Conservation (phyloP, 2,329 filamentous ascomycete genomes). For the Fusarium mangiferae region DNA sequence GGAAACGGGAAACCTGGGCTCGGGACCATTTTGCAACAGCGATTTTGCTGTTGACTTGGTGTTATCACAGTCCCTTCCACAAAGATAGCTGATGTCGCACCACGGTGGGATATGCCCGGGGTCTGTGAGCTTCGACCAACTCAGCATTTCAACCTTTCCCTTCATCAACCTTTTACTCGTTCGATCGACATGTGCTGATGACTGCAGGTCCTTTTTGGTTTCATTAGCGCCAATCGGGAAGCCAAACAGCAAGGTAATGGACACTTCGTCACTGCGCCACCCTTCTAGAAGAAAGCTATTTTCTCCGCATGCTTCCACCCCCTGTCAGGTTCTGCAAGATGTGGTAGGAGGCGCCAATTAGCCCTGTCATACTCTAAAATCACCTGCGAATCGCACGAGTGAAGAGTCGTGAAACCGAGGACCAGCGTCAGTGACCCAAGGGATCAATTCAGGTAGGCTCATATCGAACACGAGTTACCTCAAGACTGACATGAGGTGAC, state of each 20-base stretch:
- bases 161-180: conserved; percentile 14
- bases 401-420: conserved; percentile 9
- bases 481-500: neutral
- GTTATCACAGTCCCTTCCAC: conserved; percentile 18
- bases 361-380: neutral
- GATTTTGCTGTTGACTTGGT: neutral
- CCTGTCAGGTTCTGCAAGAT: conserved; percentile 23
- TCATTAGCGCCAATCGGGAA: conserved; percentile 4
- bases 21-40: neutral
- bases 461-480: neutral
- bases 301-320: conserved; percentile 22
- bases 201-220: conserved; percentile 19
- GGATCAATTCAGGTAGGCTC: neutral
- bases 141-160: conserved; percentile 10
- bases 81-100: conserved; percentile 30
- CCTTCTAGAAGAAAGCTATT: conserved; percentile 39
- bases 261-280: conserved; percentile 10
- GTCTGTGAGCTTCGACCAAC: conserved; percentile 15
- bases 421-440: conserved; percentile 9
- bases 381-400: conserved; percentile 9
- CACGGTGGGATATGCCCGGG: conserved; percentile 20
- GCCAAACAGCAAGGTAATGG: conserved; percentile 4
- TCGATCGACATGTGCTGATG: conserved; percentile 20
- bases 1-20: neutral
- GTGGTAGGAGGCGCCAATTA: conserved; percentile 15